Evolutionary conservation across 1,284 basidiomycete genomes (phyloP).

Genomic region (Pseudozyma flocculosa): DNA sequence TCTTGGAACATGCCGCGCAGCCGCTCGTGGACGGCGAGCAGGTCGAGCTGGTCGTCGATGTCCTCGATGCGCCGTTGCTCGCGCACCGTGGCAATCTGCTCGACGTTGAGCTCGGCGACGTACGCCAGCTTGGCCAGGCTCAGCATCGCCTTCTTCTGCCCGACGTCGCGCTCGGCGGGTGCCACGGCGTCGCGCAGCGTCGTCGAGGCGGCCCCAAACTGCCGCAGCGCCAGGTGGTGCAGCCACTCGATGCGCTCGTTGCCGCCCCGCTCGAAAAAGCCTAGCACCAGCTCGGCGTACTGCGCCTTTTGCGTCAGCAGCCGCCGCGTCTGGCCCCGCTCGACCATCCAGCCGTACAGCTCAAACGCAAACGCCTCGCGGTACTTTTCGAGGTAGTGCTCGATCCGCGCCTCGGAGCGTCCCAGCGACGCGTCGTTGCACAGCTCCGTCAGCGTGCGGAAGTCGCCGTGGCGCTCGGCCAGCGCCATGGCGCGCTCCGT

Average conservation of each 20-base stretch:
- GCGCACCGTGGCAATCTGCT: constrained; percentile 21
- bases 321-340: constrained; percentile 67
- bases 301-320: constrained; percentile 73
- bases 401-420: constrained; percentile 51
- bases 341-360: constrained; percentile 72
- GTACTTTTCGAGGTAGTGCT: constrained; percentile 76
- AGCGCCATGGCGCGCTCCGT: constrained; percentile 73
- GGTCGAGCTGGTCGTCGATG: constrained; percentile 63
- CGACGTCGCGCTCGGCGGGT: constrained; percentile 62
- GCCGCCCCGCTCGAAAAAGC: constrained; percentile 70
- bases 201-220: constrained; percentile 69
- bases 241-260: constrained; percentile 77
- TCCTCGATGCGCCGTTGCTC: constrained; percentile 56
- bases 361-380: constrained; percentile 81
- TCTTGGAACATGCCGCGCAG: constrained; percentile 50
- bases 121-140: constrained; percentile 86
- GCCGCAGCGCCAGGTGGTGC: constrained; percentile 74
- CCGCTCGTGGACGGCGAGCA: constrained; percentile 64
- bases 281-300: constrained; percentile 69
- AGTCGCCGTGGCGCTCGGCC: constrained; percentile 83
- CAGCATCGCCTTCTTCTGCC: constrained; percentile 70
- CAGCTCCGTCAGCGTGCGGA: constrained; percentile 75
- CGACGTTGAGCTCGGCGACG: constrained; percentile 62
- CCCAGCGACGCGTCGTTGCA: constrained; percentile 65
- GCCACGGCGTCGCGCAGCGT: constrained; percentile 67